Evolutionary conservation across 768 basidiomycete genomes (phyloP).

Genomic region (Tricholomella constricta): DNA sequence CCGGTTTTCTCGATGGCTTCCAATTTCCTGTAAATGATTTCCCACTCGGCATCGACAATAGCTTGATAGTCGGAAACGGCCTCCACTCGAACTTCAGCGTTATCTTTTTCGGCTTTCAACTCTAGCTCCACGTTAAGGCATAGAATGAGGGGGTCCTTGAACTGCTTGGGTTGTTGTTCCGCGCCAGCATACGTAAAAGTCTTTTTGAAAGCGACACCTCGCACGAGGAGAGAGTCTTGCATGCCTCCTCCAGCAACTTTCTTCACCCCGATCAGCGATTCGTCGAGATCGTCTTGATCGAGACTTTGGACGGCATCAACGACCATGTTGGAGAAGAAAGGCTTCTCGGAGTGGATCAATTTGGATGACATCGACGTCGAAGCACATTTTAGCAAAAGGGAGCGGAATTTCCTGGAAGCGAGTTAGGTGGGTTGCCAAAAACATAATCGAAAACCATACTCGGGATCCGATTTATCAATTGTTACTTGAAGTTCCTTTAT

Average conservation of each 20-base stretch:
- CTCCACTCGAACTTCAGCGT: conserved; percentile 97
- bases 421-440: conserved; percentile 18
- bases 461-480: conserved; percentile 87
- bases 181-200: conserved; percentile 99
- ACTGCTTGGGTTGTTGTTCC: conserved; percentile 96
- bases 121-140: conserved; percentile 98
- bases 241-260: conserved; percentile 97
- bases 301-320: conserved; percentile 94
- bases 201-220: conserved; percentile 98
- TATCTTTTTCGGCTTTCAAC: conserved; percentile 98
- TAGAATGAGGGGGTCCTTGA: conserved; percentile 85
- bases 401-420: conserved; percentile 77
- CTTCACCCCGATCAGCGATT: conserved; percentile 95
- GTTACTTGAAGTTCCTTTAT: conserved; percentile 89
- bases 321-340: conserved; percentile 98
- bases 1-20: conserved; percentile 95
- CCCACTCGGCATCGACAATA: conserved; percentile 99
- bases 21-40: conserved; percentile 97
- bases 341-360: conserved; percentile 97
- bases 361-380: conserved; percentile 99
- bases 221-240: conserved; percentile 90
- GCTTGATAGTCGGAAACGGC: conserved; percentile 98
- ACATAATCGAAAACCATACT: conserved; percentile 52
- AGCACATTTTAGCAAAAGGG: conserved; percentile 93
- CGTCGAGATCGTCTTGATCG: conserved; percentile 92